Percentiles rank a stretch among this genome's conserved stretches.
These are phyloP conservation scores for Myxozyma udenii DNA, from an alignment of 805 yeast genomes.

Conservation along the genomic window DNA sequence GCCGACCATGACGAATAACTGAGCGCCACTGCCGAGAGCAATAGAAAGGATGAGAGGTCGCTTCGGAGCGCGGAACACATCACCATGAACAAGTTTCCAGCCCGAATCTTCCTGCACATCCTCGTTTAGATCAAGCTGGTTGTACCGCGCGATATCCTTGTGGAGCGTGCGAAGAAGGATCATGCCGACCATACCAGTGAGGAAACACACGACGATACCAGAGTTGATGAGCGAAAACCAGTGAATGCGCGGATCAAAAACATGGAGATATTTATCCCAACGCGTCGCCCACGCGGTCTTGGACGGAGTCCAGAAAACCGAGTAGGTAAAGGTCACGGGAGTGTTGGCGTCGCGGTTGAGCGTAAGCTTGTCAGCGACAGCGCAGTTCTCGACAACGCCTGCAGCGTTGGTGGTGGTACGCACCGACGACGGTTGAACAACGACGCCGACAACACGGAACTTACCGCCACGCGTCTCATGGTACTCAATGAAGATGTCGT, in stretches of 20 bases:
- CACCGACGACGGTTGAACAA: conserved; percentile 67
- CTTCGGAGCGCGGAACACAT: conserved; percentile 82
- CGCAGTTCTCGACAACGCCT: conserved; percentile 34
- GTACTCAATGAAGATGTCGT: conserved; percentile 72
- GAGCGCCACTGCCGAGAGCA: conserved; percentile 83
- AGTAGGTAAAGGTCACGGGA: conserved; percentile 75
- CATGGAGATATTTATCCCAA: conserved; percentile 95
- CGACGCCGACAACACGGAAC: conserved; percentile 87
- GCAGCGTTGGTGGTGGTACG: conserved; percentile 41
- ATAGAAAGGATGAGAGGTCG: conserved; percentile 70
- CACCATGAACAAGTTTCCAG: conserved; percentile 95
- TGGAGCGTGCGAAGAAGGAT: conserved; percentile 74
- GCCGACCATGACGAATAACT: conserved; percentile 71
- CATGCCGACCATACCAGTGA: conserved; percentile 75
- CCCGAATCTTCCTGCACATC: conserved; percentile 90
- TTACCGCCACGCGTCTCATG: conserved; percentile 66
- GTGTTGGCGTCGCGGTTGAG: conserved; percentile 49
- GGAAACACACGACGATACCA: conserved; percentile 70
- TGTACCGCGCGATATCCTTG: conserved; percentile 82
- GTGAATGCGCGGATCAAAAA: conserved; percentile 87
- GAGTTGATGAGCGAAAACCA: conserved; percentile 93
- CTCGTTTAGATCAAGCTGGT: conserved; percentile 77
- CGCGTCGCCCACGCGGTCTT: conserved; percentile 92
- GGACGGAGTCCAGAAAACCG: conserved; percentile 68
- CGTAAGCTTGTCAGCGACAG: conserved; percentile 30